A percentile compares a stretch with the other conserved stretches of the same genome.
Evolutionary conservation across 2,329 filamentous ascomycete genomes (phyloP).

Genomic region (Fusarium austroafricanum): DNA sequence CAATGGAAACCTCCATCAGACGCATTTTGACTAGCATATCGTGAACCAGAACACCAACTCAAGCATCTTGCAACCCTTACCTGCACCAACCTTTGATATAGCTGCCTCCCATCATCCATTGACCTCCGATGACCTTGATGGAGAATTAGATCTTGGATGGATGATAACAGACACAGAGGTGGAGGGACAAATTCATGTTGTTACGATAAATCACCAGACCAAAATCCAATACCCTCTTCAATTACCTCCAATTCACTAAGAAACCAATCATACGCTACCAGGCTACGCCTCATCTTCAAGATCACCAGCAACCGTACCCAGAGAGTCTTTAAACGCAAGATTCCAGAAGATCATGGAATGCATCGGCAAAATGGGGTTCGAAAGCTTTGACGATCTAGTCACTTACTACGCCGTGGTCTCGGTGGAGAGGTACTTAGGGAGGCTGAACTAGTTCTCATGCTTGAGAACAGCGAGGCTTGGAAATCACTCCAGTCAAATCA

Average conservation of each 20-base stretch:
- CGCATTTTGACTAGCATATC: neutral
- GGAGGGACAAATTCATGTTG: neutral
- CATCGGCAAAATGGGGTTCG: neutral
- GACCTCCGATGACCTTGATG: neutral
- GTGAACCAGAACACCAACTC: neutral
- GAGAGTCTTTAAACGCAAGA: neutral
- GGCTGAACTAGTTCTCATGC: neutral
- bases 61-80: neutral
- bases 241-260: neutral
- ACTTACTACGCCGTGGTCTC: neutral
- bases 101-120: neutral
- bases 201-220: neutral
- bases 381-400: constrained; percentile 3
- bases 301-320: neutral
- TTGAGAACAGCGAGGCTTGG: neutral
- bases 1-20: neutral
- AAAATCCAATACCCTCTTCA: neutral
- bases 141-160: neutral
- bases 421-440: neutral
- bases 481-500: neutral
- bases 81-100: neutral
- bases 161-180: neutral
- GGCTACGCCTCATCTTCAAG: neutral
- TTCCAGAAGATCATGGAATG: constrained; percentile 1
- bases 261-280: neutral